Percentiles rank a stretch among this genome's conserved stretches.
phyloP scores from a whole-genome alignment of 208 protist genomes.

The Leishmania gerbilli region DNA sequence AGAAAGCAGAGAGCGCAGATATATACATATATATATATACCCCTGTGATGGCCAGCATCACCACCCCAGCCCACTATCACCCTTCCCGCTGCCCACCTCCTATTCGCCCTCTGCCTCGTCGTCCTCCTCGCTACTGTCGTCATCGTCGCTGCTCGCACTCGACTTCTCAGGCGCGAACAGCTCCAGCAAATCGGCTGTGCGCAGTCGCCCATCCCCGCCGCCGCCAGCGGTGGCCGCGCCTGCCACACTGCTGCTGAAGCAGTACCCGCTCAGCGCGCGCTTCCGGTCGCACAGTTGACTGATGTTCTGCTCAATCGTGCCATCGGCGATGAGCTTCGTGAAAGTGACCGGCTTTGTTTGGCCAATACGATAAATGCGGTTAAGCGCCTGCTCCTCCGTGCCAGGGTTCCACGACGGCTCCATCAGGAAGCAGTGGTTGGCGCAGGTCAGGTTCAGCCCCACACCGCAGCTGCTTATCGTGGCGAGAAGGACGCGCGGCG shows the following conservation, averaged over 20 bases:
- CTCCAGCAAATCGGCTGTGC: constrained; percentile 49
- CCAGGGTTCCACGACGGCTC: constrained; percentile 93
- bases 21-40: no score
- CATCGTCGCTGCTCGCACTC: constrained; percentile 24
- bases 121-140: constrained; percentile 11
- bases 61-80: neutral
- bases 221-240: neutral
- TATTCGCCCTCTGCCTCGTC: constrained; percentile 6
- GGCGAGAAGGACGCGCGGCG: constrained; percentile 82
- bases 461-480: constrained; percentile 90
- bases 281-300: constrained; percentile 93
- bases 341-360: constrained; percentile 93
- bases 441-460: constrained; percentile 94
- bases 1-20: neutral
- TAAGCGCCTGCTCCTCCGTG: constrained; percentile 90
- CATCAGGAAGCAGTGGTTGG: constrained; percentile 93
- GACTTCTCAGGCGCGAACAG: constrained; percentile 47
- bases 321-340: constrained; percentile 93
- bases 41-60: neutral
- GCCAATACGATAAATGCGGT: constrained; percentile 91
- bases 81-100: neutral
- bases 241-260: constrained; percentile 29
- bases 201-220: constrained; percentile 32
- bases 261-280: constrained; percentile 70
- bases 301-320: constrained; percentile 96